Base-by-base conservation (phyloP, 2,329 filamentous ascomycete genomes). In the Xylariaceae sp. region DNA sequence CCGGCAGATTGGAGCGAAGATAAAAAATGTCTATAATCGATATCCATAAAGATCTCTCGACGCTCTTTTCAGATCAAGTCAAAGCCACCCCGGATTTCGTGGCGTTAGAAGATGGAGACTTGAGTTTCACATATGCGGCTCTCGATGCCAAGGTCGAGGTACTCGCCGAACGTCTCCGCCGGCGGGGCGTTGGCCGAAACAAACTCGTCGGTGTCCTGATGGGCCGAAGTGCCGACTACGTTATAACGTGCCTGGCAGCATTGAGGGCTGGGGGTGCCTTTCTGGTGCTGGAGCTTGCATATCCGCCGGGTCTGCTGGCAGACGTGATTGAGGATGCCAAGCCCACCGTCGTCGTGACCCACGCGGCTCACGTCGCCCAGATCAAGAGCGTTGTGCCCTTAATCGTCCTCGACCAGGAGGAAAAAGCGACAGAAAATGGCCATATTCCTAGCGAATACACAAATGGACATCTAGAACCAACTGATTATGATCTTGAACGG, bases 211-310 rank as follows among this genome's bases (percentile, higher is more conserved):
- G 89, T 56, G 85, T 93, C 48, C 80, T 92, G 55, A 81, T 92
- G 69, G 86, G 85, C 58, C 85, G 89, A 57, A 90, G 88, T 71
- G 88, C 88, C 53, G 82, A 91, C 74, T 91, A 92, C 73, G 87
- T 93, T 61, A 86, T 92, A 72, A 86, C 88, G 13, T 91, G 87
- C 69, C 78, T 93, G 55, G 89, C 89, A 30, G 85, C 88, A n/a
- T 81, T 92, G 45, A 84, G 88, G 60, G 89, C 89, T 1, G 89
- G 89, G 55, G 89, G 89, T 56, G 89, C 89, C 1, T 93, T 92
- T 69, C 78, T 93, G 4, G 89, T 92, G 1, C 82, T 93, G 2
- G 89, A 93, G 74, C 78, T 91, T 53, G 89, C 89, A 2, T 92
- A 92, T 64, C 89, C 89, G 11, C 83, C 87, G 0, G 86, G 85